Percentiles rank a stretch among this genome's conserved stretches.
Evolutionary conservation across 1,284 basidiomycete species (phyloP).

Genomic region (Puccinia hordei): DNA sequence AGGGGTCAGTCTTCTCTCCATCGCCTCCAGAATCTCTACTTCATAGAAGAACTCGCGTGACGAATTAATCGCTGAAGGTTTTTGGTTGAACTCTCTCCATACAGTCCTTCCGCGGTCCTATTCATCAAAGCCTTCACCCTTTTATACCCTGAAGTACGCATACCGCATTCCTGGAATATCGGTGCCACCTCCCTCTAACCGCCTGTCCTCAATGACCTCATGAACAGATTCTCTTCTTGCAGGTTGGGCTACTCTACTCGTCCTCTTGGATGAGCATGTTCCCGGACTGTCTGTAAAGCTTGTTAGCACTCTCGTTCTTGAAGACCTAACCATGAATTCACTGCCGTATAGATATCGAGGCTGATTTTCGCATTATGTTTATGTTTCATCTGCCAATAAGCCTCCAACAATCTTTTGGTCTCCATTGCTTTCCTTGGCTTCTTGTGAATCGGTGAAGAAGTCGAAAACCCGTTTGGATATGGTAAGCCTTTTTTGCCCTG

Average conservation of each 20-base stretch:
- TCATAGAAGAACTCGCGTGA: background rate
- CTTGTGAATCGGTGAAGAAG: too few species aligned
- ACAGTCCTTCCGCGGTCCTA: constrained; percentile 35
- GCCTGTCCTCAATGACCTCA: background rate
- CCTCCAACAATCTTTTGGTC: too few species aligned
- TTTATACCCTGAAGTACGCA: constrained; percentile 35
- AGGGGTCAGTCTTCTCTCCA: constrained; percentile 20
- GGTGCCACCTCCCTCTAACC: background rate
- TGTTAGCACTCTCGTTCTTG: too few species aligned
- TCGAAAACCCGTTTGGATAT: too few species aligned
- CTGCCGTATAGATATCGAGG: too few species aligned
- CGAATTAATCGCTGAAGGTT: background rate
- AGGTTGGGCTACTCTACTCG: constrained; percentile 18
- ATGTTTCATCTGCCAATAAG: too few species aligned
- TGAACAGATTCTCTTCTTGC: constrained; percentile 32
- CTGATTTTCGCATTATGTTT: too few species aligned
- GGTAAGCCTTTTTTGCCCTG: too few species aligned
- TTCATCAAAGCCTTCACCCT: constrained; percentile 43
- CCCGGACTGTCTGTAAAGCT: background rate
- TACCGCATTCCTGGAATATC: background rate
- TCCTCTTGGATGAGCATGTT: constrained; percentile 22
- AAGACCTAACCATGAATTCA: too few species aligned
- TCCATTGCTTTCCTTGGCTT: too few species aligned
- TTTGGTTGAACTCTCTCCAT: background rate
- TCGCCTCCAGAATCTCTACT: background rate